phyloP scores from a whole-genome alignment of 768 basidiomycete species.

The Leccinum boreale region DNA sequence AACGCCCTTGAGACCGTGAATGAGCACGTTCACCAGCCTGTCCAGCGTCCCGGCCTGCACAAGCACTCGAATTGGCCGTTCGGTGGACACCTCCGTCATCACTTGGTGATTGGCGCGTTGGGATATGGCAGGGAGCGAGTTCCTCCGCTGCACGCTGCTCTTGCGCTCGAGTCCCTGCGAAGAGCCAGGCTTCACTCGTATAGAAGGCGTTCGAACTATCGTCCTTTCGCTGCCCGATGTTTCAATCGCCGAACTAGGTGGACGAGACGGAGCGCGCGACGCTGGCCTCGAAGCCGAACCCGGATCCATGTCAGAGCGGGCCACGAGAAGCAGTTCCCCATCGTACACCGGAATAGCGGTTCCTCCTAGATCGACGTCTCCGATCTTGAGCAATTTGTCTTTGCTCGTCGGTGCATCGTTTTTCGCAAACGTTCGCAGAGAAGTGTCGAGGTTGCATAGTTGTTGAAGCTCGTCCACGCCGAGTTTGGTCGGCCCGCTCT shows the following conservation, averaged over 20 bases:
- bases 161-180: slow-evolving; percentile 74
- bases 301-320: slow-evolving; percentile 51
- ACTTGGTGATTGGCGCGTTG: slow-evolving; percentile 56
- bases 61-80: slow-evolving; percentile 69
- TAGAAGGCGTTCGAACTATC: slow-evolving; percentile 63
- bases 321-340: slow-evolving; percentile 70
- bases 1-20: slow-evolving; percentile 73
- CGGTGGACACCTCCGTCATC: slow-evolving; percentile 59
- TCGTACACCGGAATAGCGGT: slow-evolving; percentile 72
- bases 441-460: slow-evolving; percentile 50
- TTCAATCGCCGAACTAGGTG: slow-evolving; percentile 60
- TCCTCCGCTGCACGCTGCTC: slow-evolving; percentile 68
- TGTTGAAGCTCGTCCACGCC: slow-evolving; percentile 58
- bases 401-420: slow-evolving; percentile 16
- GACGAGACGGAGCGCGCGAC: slow-evolving; percentile 65
- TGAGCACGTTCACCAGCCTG: slow-evolving; percentile 67
- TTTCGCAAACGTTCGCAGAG: slow-evolving; percentile 32
- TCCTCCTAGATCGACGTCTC: slow-evolving; percentile 52
- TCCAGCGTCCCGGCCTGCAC: slow-evolving; percentile 79
- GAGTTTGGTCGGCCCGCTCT: slow-evolving; percentile 49
- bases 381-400: slow-evolving; percentile 32
- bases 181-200: slow-evolving; percentile 71
- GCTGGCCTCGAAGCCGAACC: slow-evolving; percentile 49
- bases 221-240: slow-evolving; percentile 36
- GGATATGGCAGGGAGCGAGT: slow-evolving; percentile 75